Conservation (phyloP, 371 early-diverging fungal species). For the Lichtheimia corymbifera region DNA sequence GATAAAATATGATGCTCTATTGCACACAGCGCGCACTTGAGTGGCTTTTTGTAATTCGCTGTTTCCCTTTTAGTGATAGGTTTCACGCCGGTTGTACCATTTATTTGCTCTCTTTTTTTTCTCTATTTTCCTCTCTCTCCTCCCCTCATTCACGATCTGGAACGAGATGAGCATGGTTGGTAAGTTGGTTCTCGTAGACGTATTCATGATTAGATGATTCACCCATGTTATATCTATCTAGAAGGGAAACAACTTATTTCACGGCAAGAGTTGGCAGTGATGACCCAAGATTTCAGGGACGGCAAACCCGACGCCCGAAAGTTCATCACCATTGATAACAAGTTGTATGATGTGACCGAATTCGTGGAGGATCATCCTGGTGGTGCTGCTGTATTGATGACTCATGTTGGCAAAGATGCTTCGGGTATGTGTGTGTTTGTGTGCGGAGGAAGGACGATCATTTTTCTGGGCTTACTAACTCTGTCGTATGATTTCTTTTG, state of each 20-base stretch:
- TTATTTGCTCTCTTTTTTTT: not conserved
- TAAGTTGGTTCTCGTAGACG: too few relatives aligned
- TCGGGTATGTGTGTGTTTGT: slow-evolving; percentile 55
- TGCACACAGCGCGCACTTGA: too few relatives aligned
- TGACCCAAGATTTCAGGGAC: slow-evolving; percentile 43
- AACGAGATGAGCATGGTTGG: too few relatives aligned
- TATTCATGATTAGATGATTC: not conserved
- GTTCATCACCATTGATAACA: slow-evolving; percentile 77
- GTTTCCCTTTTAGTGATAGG: not conserved
- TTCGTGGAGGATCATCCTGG: slow-evolving; percentile 88
- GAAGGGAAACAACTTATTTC: slow-evolving; percentile 11
- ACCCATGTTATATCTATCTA: not conserved
- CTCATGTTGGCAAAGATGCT: slow-evolving; percentile 83
- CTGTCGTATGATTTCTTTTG: not conserved
- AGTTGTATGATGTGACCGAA: slow-evolving; percentile 86
- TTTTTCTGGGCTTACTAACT: not conserved
- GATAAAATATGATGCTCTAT: too few relatives aligned
- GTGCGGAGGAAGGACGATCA: not conserved
- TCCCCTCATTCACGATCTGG: not conserved
- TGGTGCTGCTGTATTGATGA: slow-evolving; percentile 67
- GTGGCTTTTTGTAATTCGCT: slow-evolving; percentile 1
- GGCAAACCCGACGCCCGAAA: slow-evolving; percentile 52
- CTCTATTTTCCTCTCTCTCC: not conserved
- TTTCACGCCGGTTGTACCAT: not conserved
- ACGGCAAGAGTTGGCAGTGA: slow-evolving; percentile 35